phyloP scores from a whole-genome alignment of 2,329 filamentous ascomycete species.

The Arthrobotrys sinensis region DNA sequence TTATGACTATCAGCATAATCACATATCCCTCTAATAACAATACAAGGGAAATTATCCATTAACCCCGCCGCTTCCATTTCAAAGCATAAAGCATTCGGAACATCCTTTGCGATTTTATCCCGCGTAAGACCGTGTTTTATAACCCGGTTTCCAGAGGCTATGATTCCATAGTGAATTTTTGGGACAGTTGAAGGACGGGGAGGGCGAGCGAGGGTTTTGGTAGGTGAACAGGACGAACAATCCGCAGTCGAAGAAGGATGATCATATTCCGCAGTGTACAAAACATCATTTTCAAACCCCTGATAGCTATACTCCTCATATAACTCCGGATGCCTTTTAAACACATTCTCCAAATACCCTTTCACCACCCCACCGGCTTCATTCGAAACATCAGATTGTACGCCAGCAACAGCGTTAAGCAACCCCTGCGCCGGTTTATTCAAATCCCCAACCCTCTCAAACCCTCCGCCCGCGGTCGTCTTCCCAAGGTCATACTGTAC shows the following conservation, averaged over 20 bases:
- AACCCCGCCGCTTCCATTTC: slow-evolving; percentile 1
- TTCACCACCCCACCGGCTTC: neutral
- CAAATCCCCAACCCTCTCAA: neutral
- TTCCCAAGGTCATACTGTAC: slow-evolving; percentile 34
- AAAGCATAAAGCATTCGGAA: neutral
- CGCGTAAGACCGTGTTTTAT: neutral
- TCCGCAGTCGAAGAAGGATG: no score
- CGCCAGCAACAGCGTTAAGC: slow-evolving; percentile 1
- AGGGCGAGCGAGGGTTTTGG: no score
- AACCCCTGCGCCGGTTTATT: slow-evolving; percentile 22
- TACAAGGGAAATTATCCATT: slow-evolving; percentile 1
- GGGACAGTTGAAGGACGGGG: no score
- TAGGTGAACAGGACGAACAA: no score
- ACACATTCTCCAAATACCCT: neutral
- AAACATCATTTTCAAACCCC: neutral
- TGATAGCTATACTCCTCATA: neutral
- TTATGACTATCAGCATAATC: slow-evolving; percentile 20
- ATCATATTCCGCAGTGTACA: neutral
- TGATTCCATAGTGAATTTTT: neutral
- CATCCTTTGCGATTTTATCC: neutral
- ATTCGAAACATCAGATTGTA: no score
- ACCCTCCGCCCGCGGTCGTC: neutral
- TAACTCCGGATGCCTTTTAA: no score
- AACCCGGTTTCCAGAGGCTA: neutral
- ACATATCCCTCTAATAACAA: slow-evolving; percentile 8